Base-by-base conservation (phyloP, 2,329 filamentous ascomycete species). In the Thelonectria discophora region DNA sequence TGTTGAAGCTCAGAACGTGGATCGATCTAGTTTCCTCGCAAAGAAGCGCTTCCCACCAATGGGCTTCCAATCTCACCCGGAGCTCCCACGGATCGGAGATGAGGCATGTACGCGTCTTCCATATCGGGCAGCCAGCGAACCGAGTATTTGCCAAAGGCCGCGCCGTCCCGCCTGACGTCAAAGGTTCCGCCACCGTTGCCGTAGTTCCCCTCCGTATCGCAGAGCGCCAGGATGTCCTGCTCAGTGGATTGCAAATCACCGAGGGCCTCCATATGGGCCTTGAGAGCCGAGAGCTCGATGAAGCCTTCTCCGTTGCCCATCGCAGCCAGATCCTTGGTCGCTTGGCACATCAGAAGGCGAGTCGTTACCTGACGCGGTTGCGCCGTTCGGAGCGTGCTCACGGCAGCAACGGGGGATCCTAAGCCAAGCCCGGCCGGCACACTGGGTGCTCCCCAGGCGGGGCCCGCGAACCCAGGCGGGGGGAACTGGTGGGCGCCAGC, bases 171-270 rank as follows among this genome's bases (percentile, higher is more conserved):
- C 63, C 84, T 85, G 65, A 91, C 83, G 34, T 91, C 88, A 72
- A 99, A 96, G 24, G 86, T 90, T n/a, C 95, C 95, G 46, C 94
- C 94, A 47, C 95, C 95, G 71, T 98, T 98, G 61, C 89, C 87
- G 2, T 81, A 75, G 70, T 90, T 96, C 59, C 95, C 95, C 74
- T 97, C 92, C 1, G 94, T 97, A 71, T 98, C 94, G 75, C 92
- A 95, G 60, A 96, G 90, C 59, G 91, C 88, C 40, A 94, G 83
- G 69, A 98, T 83, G 71, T 97, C 94, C 24, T 83, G 72, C 81
- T 87, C 76, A 66, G 82, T 70, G 32, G 77, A 71, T 53, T 50
- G 71, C 12, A 67, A 49, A 10, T 78, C 76, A n/a, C 74, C 75
- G 7, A 89, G 85, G 55, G 82, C 82, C 55, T 88, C 87, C 30